Evolutionary conservation across 1,139 yeast genomes (phyloP).

Genomic region (Wickerhamomyces sp.): DNA sequence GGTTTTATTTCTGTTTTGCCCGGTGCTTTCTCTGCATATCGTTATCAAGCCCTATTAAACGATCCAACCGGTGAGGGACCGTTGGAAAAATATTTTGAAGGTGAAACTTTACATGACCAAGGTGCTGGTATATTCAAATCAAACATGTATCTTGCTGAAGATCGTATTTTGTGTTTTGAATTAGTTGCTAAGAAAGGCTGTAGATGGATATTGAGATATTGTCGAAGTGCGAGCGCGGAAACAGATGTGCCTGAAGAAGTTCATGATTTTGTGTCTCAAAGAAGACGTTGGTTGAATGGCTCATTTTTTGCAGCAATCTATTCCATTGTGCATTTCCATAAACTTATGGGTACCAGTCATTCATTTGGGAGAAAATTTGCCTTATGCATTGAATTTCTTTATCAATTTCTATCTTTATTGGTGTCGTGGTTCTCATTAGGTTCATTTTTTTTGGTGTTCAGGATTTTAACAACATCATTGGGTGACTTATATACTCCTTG

Average conservation of each 20-base stretch:
- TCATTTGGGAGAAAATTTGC: conserved; percentile 63
- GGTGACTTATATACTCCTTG: conserved; percentile 66
- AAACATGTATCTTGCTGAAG: conserved; percentile 94
- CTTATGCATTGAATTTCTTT: conserved; percentile 71
- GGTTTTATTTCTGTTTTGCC: conserved; percentile 90
- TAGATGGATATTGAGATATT: conserved; percentile 85
- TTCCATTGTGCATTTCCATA: conserved; percentile 66
- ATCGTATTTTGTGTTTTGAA: conserved; percentile 91
- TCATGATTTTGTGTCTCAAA: conserved; percentile 82
- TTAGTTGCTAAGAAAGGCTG: conserved; percentile 74
- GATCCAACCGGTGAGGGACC: conserved; percentile 79
- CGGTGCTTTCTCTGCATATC: conserved; percentile 89
- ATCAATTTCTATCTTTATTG: conserved; percentile 63
- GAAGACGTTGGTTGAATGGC: conserved; percentile 96
- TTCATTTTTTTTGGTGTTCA: conserved; percentile 74
- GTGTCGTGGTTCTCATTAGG: conserved; percentile 83
- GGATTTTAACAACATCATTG: conserved; percentile 68
- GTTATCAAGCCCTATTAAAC: conserved; percentile 70
- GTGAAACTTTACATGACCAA: conserved; percentile 69
- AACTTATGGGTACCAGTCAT: conserved; percentile 78
- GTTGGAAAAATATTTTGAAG: conserved; percentile 82
- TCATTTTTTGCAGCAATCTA: conserved; percentile 94
- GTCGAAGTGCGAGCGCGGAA: conserved; percentile 87
- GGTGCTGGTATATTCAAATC: conserved; percentile 75
- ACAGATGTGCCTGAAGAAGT: conserved; percentile 92